Percentiles rank a stretch among this genome's conserved stretches.
phyloP scores from a whole-genome alignment of 306 rosid genomes.

The Ochetophila trinervis region DNA sequence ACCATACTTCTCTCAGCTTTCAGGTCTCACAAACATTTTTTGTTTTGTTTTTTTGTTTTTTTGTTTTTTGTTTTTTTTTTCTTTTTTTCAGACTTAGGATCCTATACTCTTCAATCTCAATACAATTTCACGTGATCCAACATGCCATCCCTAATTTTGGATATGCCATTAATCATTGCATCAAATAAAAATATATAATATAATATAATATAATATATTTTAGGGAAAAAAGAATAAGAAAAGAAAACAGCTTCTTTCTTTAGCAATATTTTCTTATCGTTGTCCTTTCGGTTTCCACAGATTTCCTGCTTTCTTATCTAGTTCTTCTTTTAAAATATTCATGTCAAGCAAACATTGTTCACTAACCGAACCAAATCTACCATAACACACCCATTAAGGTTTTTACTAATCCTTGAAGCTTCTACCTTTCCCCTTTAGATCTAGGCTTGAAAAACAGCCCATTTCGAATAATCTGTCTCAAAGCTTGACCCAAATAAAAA shows the following conservation, averaged over 20 bases:
- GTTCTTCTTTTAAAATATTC: constrained; percentile 1
- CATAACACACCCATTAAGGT: background rate
- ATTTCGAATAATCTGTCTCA: too few relatives aligned
- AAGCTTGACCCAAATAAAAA: too few relatives aligned
- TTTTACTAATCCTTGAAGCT: background rate
- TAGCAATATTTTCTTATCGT: background rate
- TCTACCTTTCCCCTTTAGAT: too few relatives aligned
- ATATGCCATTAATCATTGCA: background rate
- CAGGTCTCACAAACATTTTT: too few relatives aligned
- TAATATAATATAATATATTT: too few relatives aligned
- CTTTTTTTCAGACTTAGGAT: too few relatives aligned
- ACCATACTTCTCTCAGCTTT: constrained; percentile 1
- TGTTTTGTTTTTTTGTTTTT: too few relatives aligned
- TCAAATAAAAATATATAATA: too few relatives aligned
- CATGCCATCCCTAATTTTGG: constrained; percentile 5
- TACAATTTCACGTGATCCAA: constrained; percentile 13
- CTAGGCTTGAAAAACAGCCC: too few relatives aligned
- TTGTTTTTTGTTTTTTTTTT: too few relatives aligned
- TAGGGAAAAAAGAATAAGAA: background rate
- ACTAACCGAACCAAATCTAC: background rate
- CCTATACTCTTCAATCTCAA: background rate
- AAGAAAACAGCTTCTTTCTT: background rate
- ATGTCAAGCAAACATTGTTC: background rate
- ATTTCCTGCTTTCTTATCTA: background rate
- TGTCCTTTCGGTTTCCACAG: background rate